Evolutionary conservation across 768 basidiomycete species (phyloP).

Genomic region (Cystobasidium onofrii): DNA sequence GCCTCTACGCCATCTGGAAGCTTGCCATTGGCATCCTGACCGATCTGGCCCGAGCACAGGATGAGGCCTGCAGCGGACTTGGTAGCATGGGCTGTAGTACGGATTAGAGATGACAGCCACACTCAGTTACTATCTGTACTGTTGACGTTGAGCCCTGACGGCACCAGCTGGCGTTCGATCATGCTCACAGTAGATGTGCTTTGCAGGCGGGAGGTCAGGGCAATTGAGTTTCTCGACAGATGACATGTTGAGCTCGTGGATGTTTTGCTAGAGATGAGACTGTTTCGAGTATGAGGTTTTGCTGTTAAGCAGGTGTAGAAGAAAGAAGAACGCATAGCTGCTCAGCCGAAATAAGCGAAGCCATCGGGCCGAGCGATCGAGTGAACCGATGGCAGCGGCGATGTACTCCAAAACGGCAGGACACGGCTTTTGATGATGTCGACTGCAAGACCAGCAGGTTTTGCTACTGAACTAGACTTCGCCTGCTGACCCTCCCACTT

Average conservation of each 20-base stretch:
- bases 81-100: constrained; percentile 12
- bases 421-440: background rate
- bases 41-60: constrained; percentile 16
- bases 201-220: background rate
- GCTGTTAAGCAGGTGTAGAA: background rate
- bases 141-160: background rate
- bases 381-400: background rate
- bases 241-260: background rate
- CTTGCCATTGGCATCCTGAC: constrained; percentile 17
- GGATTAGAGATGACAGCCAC: no score
- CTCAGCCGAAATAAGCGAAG: no score
- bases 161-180: background rate
- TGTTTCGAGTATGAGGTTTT: background rate
- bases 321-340: background rate
- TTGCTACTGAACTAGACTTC: background rate
- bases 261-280: background rate
- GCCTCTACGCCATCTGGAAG: constrained; percentile 27
- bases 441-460: background rate
- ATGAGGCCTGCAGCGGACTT: constrained; percentile 12
- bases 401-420: background rate
- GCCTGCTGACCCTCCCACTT: background rate
- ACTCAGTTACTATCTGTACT: no score
- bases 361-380: background rate
- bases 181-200: constrained; percentile 8
- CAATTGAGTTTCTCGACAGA: constrained; percentile 4